These are phyloP conservation scores for Linnemannia zychae DNA, from an alignment of 192 early-diverging fungal genomes.

Conservation along the genomic window DNA sequence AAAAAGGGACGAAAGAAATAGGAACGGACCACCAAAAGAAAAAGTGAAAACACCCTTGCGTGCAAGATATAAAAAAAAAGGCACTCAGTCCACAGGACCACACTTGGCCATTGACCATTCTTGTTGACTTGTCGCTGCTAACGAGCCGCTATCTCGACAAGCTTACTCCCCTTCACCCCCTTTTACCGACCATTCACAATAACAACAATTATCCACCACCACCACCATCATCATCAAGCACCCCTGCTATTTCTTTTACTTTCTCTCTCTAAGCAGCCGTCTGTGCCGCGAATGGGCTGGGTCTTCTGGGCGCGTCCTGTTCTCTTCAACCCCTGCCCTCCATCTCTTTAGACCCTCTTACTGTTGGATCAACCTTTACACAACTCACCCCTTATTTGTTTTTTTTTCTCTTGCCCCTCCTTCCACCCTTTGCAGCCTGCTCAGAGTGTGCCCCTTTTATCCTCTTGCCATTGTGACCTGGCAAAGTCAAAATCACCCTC, in stretches of 20 bases:
- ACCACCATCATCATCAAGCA: not conserved
- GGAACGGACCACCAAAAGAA: not conserved
- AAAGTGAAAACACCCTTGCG: too few relatives aligned
- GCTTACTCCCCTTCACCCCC: not conserved
- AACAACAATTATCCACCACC: not conserved
- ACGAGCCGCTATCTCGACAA: not conserved
- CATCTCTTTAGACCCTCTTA: not conserved
- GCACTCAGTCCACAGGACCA: not conserved
- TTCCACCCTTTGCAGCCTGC: not conserved
- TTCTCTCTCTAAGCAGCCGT: not conserved
- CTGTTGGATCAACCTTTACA: not conserved
- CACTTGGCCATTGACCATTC: not conserved
- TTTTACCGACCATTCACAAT: not conserved
- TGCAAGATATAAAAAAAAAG: not conserved
- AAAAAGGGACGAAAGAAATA: not conserved
- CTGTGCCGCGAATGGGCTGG: not conserved
- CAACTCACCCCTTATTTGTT: not conserved
- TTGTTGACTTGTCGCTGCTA: not conserved
- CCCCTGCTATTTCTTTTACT: not conserved
- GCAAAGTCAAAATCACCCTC: not conserved
- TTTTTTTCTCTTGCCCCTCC: not conserved
- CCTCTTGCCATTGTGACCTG: slow-evolving; percentile 3
- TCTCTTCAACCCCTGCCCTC: not conserved
- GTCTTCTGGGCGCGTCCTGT: not conserved
- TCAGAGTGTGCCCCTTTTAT: not conserved